Conservation (phyloP, 2,329 filamentous ascomycete genomes). For the Cryphonectria naterciae region DNA sequence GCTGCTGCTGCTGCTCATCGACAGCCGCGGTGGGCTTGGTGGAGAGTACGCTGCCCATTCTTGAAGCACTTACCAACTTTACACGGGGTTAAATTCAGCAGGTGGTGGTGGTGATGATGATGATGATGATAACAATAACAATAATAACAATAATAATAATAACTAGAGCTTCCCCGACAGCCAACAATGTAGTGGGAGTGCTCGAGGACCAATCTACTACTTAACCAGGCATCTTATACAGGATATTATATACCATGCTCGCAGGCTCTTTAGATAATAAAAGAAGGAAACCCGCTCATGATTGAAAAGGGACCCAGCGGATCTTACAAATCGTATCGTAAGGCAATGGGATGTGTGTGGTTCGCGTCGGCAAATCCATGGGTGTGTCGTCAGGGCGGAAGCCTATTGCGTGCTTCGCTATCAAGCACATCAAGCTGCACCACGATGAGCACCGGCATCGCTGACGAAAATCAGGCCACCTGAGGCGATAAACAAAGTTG, state of each 20-base stretch:
- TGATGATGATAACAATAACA: too few species aligned
- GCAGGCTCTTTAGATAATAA: not conserved
- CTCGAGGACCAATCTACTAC: not conserved
- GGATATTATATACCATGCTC: not conserved
- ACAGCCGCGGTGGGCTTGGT: conserved; percentile 4
- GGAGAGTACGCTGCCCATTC: not conserved
- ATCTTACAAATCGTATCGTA: conserved; percentile 4
- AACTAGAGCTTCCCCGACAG: too few species aligned
- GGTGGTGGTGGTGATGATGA: too few species aligned
- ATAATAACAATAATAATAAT: too few species aligned
- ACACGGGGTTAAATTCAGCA: not conserved
- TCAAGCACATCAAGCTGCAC: conserved; percentile 27
- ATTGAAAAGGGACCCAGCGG: too few species aligned
- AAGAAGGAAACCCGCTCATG: not conserved
- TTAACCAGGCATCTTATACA: not conserved
- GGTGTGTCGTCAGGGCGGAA: conserved; percentile 25
- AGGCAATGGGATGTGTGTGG: not conserved
- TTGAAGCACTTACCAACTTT: too few species aligned
- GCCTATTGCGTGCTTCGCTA: conserved; percentile 28
- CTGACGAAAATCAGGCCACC: not conserved
- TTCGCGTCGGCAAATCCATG: conserved; percentile 3
- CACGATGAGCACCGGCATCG: conserved; percentile 18
- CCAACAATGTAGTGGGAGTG: not conserved
- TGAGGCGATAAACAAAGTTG: not conserved
- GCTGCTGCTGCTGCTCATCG: not conserved